Conservation (phyloP, 1,284 basidiomycete species). For the Cryptococcus hybrid region DNA sequence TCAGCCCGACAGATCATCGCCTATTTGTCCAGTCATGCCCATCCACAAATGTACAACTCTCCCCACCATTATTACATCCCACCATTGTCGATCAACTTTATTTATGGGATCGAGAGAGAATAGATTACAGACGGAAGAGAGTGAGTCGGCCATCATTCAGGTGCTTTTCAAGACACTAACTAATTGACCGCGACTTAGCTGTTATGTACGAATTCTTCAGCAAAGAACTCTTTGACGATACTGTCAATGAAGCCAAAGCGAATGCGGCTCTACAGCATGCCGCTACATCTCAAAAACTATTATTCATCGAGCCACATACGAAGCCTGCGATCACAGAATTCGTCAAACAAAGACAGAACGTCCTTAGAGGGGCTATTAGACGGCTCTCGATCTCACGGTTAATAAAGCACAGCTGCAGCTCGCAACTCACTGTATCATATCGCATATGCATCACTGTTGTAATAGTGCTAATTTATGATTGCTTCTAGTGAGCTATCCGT, state of each 20-base stretch:
- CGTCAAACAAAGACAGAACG: constrained; percentile 32
- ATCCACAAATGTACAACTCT: constrained; percentile 96
- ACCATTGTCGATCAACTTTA: constrained; percentile 96
- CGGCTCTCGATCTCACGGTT: not conserved
- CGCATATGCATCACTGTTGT: too few species aligned
- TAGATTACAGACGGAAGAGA: constrained; percentile 80
- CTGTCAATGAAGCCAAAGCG: constrained; percentile 31
- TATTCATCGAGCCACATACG: constrained; percentile 40
- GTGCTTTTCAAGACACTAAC: not conserved
- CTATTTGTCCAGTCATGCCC: constrained; percentile 91
- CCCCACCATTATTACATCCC: constrained; percentile 46
- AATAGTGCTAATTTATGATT: too few species aligned
- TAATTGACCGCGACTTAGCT: constrained; percentile 13
- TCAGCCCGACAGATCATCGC: constrained; percentile 97
- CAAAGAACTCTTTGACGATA: constrained; percentile 44
- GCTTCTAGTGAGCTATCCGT: too few species aligned
- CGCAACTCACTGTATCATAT: too few species aligned
- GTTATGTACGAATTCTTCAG: constrained; percentile 45
- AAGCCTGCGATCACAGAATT: constrained; percentile 43
- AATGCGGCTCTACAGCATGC: constrained; percentile 24
- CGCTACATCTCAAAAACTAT: constrained; percentile 23
- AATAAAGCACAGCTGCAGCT: too few species aligned
- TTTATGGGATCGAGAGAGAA: constrained; percentile 98
- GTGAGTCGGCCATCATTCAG: constrained; percentile 50
- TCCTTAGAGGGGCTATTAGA: constrained; percentile 22